Evolutionary conservation across 2,329 filamentous ascomycete genomes (phyloP), one percentile per base, ranked within the genome.

Genomic region (Monosporascus sp.): DNA sequence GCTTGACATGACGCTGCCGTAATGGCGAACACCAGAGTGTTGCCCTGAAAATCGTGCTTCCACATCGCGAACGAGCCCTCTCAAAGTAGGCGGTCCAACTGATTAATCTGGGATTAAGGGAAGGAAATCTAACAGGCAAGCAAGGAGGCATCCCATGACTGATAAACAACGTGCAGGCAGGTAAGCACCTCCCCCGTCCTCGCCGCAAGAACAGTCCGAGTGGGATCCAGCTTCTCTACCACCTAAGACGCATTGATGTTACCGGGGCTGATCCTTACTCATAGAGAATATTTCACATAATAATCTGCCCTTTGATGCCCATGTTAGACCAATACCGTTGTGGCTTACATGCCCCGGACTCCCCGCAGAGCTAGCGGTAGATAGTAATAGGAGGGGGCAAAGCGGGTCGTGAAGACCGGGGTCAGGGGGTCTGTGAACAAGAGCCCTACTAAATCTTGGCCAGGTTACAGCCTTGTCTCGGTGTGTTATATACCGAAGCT

Each of bases 1-100:
- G 63, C 75, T 59, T 70, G 75, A 50, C 57, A 78, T 56, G 56
- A 77, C 59, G 49, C 74, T 52, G 48, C 71, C 61, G 56, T 69
- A 49, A 69, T 62, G 31, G 59, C 59, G 31, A 50, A 40, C 22
- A 58, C 44, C 36, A 61, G 44, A 31, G 54, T 48, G 43, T 48
- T 56, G 40, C 59, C 59, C 19, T 55, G 50, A 19, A 61, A 51
- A 17, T 53, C 50, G 51, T 60, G 56, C 46, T 56, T 57, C 58
- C 58, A 60, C 22, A 60, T 48, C 17, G 26, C 31, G 44, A 48
- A 46, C 17, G 43, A n/a, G 17, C 17, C 7, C 17, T 11, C 9
- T 19, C 38, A 19, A 41, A n/a, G 7, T 41, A 5, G 31, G 31
- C 31, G 9, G 31, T 34, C 31, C 6, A 20, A 19, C 9, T n/a